Evolutionary conservation across 495 filamentous ascomycete species (phyloP), one percentile per base, ranked within the genome.

Genomic region (Penicillium nucicola): DNA sequence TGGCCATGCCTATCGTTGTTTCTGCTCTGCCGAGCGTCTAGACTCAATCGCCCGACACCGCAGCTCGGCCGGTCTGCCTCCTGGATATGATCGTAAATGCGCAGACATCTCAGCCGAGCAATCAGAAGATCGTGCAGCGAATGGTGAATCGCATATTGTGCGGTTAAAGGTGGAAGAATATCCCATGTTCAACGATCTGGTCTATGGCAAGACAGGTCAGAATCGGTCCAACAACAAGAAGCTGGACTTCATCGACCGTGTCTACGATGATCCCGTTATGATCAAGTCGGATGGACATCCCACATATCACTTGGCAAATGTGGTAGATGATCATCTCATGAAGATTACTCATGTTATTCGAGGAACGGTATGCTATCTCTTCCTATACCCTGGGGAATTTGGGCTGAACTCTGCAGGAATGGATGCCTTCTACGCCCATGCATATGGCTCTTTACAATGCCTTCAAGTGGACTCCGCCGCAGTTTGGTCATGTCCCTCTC

Each of bases 261-360:
- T 78, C 3, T 87, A 79, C 45, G 86, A 88, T 47, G 88, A 91
- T 64, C 90, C 88, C 8, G 84, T 98, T 54, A 72, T 98, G 37
- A 65, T 96, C 22, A 98, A 97, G 68, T 84, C 83, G 7, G 93
- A 98, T 60, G 91, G 91, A 0, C 83, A 85, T 44, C 93, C 93
- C 1, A 97, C 93, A 8, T 98, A 98, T 61, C 93, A 97, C 65
- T 84, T 98, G 45, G 93, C 93, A 4, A 97, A 97, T 67, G 92
- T 98, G 19, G 85, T 98, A 17, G 93, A 98, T 65, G 93, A 98
- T 65, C 89, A 95, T 62, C 70, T 80, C 42, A 98, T 98, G 93
- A 67, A 87, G 43, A 95, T 98, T 61, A 97, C 90, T 4, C 92
- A 97, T 69, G 95, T 98, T 19, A 87, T 97, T 43, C 82, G 93